Evolutionary conservation across 768 basidiomycete species (phyloP).

Genomic region (Megacollybia marginata): DNA sequence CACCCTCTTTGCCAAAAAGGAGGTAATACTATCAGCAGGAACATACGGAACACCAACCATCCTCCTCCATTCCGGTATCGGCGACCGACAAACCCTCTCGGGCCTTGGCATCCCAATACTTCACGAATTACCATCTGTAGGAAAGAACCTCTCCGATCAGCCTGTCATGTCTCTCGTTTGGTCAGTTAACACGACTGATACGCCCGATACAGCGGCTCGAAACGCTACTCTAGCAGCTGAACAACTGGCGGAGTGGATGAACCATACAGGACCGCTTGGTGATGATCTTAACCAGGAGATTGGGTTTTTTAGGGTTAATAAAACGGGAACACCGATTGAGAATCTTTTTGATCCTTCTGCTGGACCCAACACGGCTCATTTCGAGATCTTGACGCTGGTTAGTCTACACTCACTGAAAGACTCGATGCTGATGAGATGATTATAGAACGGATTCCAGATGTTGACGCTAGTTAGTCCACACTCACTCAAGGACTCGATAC

Average conservation of each 20-base stretch:
- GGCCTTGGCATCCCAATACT: slow-evolving; percentile 17
- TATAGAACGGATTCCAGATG: slow-evolving; percentile 9
- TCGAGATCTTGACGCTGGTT: slow-evolving; percentile 14
- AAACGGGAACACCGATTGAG: slow-evolving; percentile 10
- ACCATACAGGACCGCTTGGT: slow-evolving; percentile 15
- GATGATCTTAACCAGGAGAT: slow-evolving; percentile 10
- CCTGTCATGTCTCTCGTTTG: slow-evolving; percentile 12
- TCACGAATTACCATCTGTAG: slow-evolving; percentile 26
- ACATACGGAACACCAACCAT: slow-evolving; percentile 26
- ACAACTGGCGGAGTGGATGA: slow-evolving; percentile 20
- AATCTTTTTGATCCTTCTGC: slow-evolving; percentile 16
- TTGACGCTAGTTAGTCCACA: slow-evolving; percentile 6
- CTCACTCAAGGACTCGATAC: background rate
- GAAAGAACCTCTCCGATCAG: slow-evolving; percentile 28
- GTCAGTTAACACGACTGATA: slow-evolving; percentile 19
- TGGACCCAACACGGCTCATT: slow-evolving; percentile 14
- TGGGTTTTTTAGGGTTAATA: slow-evolving; percentile 12
- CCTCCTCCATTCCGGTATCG: slow-evolving; percentile 28
- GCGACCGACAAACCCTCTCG: slow-evolving; percentile 16
- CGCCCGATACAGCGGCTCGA: slow-evolving; percentile 17
- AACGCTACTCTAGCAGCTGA: slow-evolving; percentile 14
- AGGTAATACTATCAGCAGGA: slow-evolving; percentile 32
- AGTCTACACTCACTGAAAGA: background rate
- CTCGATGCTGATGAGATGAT: background rate
- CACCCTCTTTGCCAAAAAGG: slow-evolving; percentile 20